phyloP scores from a whole-genome alignment of 2,329 filamentous ascomycete genomes.

The Trematosphaeria pertusa region DNA sequence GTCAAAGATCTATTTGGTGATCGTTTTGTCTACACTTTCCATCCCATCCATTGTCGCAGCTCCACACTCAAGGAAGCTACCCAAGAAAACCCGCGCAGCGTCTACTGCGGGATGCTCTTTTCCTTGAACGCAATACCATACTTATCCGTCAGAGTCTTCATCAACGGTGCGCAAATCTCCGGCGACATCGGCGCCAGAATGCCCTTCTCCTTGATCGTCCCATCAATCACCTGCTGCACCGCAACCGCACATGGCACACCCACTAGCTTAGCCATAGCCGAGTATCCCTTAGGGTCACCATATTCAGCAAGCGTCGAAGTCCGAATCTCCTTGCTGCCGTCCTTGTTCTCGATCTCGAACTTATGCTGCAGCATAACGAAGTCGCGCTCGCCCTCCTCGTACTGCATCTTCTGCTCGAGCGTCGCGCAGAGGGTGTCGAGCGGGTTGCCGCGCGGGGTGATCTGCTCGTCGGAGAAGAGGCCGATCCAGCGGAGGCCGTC shows the following conservation, averaged over 20 bases:
- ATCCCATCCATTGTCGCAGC: too few species aligned
- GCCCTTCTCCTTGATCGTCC: slow-evolving; percentile 74
- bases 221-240: slow-evolving; percentile 77
- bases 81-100: neutral
- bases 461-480: slow-evolving; percentile 71
- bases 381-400: slow-evolving; percentile 81
- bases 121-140: slow-evolving; percentile 77
- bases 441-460: slow-evolving; percentile 76
- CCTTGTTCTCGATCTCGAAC: slow-evolving; percentile 83
- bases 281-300: slow-evolving; percentile 79
- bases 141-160: slow-evolving; percentile 79
- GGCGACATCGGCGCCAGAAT: slow-evolving; percentile 78
- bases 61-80: too few species aligned
- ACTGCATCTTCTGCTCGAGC: slow-evolving; percentile 92
- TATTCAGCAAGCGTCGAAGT: slow-evolving; percentile 86
- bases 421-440: slow-evolving; percentile 90
- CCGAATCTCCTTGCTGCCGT: slow-evolving; percentile 77
- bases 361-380: slow-evolving; percentile 80
- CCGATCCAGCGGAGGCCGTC: slow-evolving; percentile 76
- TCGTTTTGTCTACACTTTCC: slow-evolving; percentile 28
- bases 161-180: slow-evolving; percentile 74
- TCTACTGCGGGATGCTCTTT: slow-evolving; percentile 59
- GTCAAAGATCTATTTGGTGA: slow-evolving; percentile 4
- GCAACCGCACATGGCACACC: slow-evolving; percentile 78
- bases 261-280: slow-evolving; percentile 83